A percentile compares a stretch with the other conserved stretches of the same genome.
These are phyloP conservation scores for Coemansia sp. DNA, from an alignment of 192 early-diverging fungal genomes.

Conservation along the genomic window DNA sequence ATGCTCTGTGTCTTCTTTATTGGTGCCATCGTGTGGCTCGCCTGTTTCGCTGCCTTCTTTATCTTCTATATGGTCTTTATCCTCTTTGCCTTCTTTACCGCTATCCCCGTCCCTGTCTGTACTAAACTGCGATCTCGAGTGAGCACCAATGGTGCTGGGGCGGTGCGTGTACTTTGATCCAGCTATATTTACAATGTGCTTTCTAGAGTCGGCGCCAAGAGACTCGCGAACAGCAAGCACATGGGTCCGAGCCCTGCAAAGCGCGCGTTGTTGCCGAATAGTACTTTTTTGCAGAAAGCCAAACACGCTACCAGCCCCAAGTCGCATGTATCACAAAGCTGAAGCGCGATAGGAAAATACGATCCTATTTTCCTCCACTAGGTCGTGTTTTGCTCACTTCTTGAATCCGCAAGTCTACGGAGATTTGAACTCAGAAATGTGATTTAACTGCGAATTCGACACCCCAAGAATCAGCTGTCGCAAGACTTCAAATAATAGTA, in stretches of 20 bases:
- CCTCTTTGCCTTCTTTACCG: neutral
- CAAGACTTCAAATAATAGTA: neutral
- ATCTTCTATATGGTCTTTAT: too few species aligned
- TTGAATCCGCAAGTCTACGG: neutral
- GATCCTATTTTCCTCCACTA: neutral
- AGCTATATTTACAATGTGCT: neutral
- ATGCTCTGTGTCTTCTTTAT: neutral
- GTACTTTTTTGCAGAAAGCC: neutral
- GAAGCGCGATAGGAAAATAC: neutral
- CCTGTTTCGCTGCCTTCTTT: neutral
- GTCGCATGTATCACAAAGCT: conserved; percentile 1
- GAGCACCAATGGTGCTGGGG: neutral
- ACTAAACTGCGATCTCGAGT: neutral
- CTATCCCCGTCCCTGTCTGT: neutral
- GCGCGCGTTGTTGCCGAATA: neutral
- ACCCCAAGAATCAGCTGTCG: neutral
- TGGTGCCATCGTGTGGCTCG: neutral
- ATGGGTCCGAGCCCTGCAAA: neutral
- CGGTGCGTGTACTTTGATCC: neutral
- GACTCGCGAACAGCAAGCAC: neutral
- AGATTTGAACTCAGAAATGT: neutral
- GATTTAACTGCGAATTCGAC: neutral
- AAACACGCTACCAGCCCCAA: conserved; percentile 1
- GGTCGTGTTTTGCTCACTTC: neutral
- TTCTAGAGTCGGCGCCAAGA: neutral